Evolutionary conservation across 2,329 filamentous ascomycete genomes (phyloP).

Genomic region (Trichophyton equinum): DNA sequence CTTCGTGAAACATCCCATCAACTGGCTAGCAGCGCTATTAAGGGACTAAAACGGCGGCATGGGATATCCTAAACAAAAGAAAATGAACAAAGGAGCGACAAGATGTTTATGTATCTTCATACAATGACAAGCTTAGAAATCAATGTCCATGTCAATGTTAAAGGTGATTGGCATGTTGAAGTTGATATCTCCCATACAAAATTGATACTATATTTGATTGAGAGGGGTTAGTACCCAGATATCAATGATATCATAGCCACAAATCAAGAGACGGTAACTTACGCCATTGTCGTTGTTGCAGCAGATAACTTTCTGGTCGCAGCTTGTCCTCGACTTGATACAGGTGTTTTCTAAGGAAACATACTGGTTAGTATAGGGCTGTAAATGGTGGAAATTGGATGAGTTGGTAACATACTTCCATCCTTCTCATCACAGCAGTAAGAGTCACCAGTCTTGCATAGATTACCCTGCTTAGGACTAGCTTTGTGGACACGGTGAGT

Average conservation of each 20-base stretch:
- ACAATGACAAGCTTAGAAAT: neutral
- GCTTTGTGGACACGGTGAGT: neutral
- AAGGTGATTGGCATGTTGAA: conserved; percentile 14
- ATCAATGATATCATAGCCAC: neutral
- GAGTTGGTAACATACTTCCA: neutral
- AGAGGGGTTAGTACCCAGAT: neutral
- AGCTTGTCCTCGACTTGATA: neutral
- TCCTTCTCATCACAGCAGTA: neutral
- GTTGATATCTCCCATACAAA: conserved; percentile 13
- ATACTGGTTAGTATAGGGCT: neutral
- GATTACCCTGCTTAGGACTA: neutral
- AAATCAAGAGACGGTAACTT: neutral
- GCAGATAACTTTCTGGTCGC: neutral
- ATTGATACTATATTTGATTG: conserved; percentile 9
- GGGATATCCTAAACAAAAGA: neutral
- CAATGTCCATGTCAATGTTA: conserved; percentile 10
- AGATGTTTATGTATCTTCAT: neutral
- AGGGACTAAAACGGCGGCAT: neutral
- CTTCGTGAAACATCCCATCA: neutral
- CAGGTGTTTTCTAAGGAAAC: neutral
- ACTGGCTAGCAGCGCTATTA: neutral
- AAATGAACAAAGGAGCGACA: neutral
- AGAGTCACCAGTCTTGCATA: neutral
- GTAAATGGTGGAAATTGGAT: neutral
- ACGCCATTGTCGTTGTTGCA: neutral